Evolutionary conservation across 306 rosid species (phyloP).

Genomic region (Hylodesmum podocarpum): DNA sequence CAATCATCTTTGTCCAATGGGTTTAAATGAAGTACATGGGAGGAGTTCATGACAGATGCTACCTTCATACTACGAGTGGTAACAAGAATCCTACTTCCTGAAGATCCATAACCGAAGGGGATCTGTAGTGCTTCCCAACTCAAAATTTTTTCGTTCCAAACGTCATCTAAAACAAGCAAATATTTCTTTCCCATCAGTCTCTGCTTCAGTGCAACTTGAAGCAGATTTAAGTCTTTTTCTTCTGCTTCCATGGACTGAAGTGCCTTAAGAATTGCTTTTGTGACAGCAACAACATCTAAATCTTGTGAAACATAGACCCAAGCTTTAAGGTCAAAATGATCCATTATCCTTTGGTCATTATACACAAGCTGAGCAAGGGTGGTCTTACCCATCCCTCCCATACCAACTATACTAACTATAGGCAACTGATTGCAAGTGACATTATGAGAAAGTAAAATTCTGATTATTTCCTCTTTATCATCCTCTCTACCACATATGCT

Average conservation of each 20-base stretch:
- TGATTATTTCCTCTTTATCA: background rate
- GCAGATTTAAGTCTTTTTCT: conserved; percentile 27
- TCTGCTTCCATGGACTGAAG: background rate
- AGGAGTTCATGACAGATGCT: conserved; percentile 25
- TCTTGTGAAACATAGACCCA: conserved; percentile 22
- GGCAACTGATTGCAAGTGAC: background rate
- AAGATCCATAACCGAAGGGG: conserved; percentile 37
- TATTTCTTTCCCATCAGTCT: conserved; percentile 25
- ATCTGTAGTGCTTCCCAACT: conserved; percentile 22
- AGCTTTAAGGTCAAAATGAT: conserved; percentile 4
- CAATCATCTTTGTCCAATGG: conserved; percentile 26
- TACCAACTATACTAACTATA: background rate
- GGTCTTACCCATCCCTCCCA: conserved; percentile 31
- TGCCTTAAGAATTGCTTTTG: background rate
- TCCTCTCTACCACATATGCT: background rate
- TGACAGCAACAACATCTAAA: conserved; percentile 12
- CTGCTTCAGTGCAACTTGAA: conserved; percentile 28
- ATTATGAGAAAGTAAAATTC: background rate
- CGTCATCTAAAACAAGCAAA: conserved; percentile 46
- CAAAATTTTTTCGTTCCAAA: conserved; percentile 38
- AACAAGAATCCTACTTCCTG: conserved; percentile 44
- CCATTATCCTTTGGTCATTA: conserved; percentile 7
- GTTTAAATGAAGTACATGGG: conserved; percentile 5
- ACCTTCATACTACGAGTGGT: conserved; percentile 38
- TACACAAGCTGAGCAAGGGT: conserved; percentile 27